Base-by-base conservation (phyloP, 192 early-diverging fungal species). In the Coemansia sp. region DNA sequence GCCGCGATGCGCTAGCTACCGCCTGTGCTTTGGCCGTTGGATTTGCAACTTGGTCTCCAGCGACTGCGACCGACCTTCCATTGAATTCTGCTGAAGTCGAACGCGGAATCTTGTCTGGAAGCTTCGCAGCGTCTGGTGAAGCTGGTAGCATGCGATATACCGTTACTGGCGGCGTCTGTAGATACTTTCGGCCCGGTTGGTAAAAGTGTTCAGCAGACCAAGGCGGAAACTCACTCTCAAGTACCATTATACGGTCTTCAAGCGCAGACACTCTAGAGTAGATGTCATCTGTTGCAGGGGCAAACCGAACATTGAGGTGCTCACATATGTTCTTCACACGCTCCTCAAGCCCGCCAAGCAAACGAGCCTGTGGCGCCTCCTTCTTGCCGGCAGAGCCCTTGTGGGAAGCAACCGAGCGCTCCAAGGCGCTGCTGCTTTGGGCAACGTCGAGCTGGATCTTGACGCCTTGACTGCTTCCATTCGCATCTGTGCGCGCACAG, bases 171-270 rank as follows among this genome's bases (percentile, higher is more conserved):
- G 79, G 79, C 4, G 75, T 62, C 45, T 74, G 75, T 14, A 52
- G 64, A 26, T 82, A 77, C 10, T 51, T 66, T 38, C 79, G 63
- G 16, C 72, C 63, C 18, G 80, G 80, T 63, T 92, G 80, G 66
- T 75, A 88, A 66, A 95, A 95, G 62, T 93, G 86, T 44, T 90
- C 66, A 0, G 92, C 89, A 5, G 92, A 85, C 92, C 92, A 94
- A 6, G 87, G 76, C 15, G 94, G 94, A 76, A 89, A 88, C 63
- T 91, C 87, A 5, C 81, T 68, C 58, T 95, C 94, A 20, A 95
- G 65, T 52, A 87, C 78, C 64, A 93, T 91, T 34, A 95, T 81
- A 35, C 84, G 87, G 66, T 92, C 86, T 69, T 95, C 94, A 24
- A 95, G 68, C 21, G 89, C 87, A 60, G 88, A 81, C 46, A 95